A percentile compares a stretch with the other conserved stretches of the same genome.
Conservation (phyloP, 352 stramenopile species). For the Blastocystis sp. region DNA sequence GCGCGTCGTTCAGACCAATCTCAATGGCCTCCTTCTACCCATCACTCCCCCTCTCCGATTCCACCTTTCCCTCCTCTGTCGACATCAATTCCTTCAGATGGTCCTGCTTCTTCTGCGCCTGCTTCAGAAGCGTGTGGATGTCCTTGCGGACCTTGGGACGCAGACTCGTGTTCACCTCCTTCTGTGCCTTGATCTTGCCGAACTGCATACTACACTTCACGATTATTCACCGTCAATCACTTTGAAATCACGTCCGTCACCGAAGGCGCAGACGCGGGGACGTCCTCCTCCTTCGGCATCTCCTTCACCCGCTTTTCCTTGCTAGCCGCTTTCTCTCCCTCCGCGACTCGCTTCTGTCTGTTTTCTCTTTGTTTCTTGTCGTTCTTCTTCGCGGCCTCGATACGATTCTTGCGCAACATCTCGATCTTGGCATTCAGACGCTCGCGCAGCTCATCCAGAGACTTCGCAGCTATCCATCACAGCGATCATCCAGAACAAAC, state of each 20-base stretch:
- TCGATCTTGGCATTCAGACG: constrained; percentile 38
- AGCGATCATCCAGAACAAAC: background rate
- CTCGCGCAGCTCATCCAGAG: constrained; percentile 25
- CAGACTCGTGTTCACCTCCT: constrained; percentile 31
- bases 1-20: background rate
- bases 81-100: constrained; percentile 42
- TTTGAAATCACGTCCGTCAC: constrained; percentile 49
- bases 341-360: background rate
- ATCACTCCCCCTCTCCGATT: background rate
- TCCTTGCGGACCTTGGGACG: constrained; percentile 40
- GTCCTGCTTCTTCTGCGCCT: constrained; percentile 50
- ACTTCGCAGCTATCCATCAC: constrained; percentile 21
- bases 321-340: background rate
- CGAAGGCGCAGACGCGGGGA: background rate
- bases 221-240: background rate
- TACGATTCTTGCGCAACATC: constrained; percentile 35
- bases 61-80: background rate
- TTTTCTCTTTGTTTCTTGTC: background rate
- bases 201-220: constrained; percentile 40
- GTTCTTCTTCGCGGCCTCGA: constrained; percentile 18
- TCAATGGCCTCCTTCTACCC: constrained; percentile 25
- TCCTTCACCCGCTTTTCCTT: background rate
- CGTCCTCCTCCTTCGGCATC: background rate
- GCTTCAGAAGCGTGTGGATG: constrained; percentile 48
- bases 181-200: constrained; percentile 9